Evolutionary conservation across 192 early-diverging fungal species (phyloP).

Genomic region (Backusella sp.): DNA sequence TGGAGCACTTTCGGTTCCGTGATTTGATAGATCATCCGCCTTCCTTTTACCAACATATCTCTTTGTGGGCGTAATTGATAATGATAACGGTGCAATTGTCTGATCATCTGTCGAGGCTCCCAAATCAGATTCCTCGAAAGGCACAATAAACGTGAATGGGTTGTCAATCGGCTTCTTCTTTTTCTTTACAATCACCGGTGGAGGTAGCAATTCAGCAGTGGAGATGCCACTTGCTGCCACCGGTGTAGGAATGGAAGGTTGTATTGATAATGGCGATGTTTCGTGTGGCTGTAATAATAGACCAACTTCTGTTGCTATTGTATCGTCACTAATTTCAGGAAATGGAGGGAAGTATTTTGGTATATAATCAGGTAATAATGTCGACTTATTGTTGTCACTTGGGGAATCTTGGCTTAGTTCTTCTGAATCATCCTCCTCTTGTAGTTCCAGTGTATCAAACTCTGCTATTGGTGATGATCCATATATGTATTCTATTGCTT

Average conservation of each 20-base stretch:
- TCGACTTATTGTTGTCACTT: background rate
- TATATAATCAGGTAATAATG: slow-evolving; percentile 20
- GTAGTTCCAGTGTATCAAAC: background rate
- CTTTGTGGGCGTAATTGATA: background rate
- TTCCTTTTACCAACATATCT: background rate
- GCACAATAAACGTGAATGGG: slow-evolving; percentile 29
- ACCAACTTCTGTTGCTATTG: background rate
- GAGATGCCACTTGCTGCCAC: background rate
- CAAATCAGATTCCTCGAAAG: slow-evolving; percentile 33
- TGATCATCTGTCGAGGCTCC: slow-evolving; percentile 10
- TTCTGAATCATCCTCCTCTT: slow-evolving; percentile 29
- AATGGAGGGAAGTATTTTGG: slow-evolving; percentile 27
- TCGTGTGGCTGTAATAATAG: background rate
- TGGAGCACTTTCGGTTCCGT: background rate
- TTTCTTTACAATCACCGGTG: slow-evolving; percentile 19
- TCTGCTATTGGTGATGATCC: background rate
- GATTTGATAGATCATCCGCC: background rate
- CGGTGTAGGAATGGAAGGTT: background rate
- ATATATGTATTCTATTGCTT: slow-evolving; percentile 9
- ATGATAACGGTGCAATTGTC: background rate
- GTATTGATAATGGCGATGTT: background rate
- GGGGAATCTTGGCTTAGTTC: slow-evolving; percentile 9
- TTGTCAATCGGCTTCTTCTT: slow-evolving; percentile 29
- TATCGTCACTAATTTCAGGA: slow-evolving; percentile 23
- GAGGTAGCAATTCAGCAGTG: background rate